These are phyloP conservation scores for Lophiotrema nucula DNA, from an alignment of 495 filamentous ascomycete species.

Conservation along the genomic window DNA sequence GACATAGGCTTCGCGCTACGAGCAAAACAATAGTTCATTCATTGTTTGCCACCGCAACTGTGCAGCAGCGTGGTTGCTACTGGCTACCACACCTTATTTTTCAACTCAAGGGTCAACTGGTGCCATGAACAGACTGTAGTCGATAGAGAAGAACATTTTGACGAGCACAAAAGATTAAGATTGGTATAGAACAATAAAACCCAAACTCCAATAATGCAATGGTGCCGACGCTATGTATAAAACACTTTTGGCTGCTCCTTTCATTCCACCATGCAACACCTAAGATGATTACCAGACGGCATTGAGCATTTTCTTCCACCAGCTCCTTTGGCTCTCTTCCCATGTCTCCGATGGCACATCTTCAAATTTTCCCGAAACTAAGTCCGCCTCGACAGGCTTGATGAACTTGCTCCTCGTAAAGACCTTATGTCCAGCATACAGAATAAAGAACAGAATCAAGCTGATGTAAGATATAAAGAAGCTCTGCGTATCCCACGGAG, in stretches of 20 bases:
- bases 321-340: conserved; percentile 24
- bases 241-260: background rate
- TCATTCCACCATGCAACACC: background rate
- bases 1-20: too few species aligned
- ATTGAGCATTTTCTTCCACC: conserved; percentile 21
- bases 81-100: too few species aligned
- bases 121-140: too few species aligned
- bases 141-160: too few species aligned
- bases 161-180: too few species aligned
- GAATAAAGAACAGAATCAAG: conserved; percentile 30
- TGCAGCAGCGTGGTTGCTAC: too few species aligned
- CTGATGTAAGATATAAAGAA: conserved; percentile 34
- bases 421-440: conserved; percentile 38
- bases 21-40: too few species aligned
- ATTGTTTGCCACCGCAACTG: too few species aligned
- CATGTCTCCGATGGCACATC: conserved; percentile 32
- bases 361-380: conserved; percentile 29
- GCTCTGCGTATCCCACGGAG: conserved; percentile 53
- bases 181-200: too few species aligned
- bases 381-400: conserved; percentile 34
- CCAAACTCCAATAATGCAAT: too few species aligned
- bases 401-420: conserved; percentile 34
- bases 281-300: conserved; percentile 7
- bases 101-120: too few species aligned
- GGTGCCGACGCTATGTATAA: background rate